A percentile compares a stretch with the other conserved stretches of the same genome.
phyloP scores from a whole-genome alignment of 306 rosid species.

The Hylodesmum podocarpum region DNA sequence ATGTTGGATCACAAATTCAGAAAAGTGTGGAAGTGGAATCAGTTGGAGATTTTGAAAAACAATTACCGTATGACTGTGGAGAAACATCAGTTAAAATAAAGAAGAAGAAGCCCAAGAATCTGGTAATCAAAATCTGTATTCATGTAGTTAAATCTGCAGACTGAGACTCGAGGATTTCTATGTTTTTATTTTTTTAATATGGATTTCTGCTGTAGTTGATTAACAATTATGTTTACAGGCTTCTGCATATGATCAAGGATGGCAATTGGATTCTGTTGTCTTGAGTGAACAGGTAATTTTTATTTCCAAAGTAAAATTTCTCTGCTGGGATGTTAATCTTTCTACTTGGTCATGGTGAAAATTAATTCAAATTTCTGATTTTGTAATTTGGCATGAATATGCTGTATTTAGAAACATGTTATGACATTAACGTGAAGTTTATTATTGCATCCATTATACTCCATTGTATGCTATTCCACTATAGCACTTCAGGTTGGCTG shows the following conservation, averaged over 20 bases:
- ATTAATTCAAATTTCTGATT: background rate
- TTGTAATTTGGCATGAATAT: background rate
- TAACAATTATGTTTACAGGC: slow-evolving; percentile 56
- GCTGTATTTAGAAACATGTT: background rate
- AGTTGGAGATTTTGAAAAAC: slow-evolving; percentile 76
- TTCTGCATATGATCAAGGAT: slow-evolving; percentile 75
- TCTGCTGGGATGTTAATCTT: background rate
- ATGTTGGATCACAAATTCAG: slow-evolving; percentile 77
- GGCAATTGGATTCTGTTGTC: slow-evolving; percentile 80
- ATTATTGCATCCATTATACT: background rate
- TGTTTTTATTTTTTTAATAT: background rate
- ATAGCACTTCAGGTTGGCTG: background rate
- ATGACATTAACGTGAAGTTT: background rate
- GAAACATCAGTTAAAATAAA: slow-evolving; percentile 89
- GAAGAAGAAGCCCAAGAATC: slow-evolving; percentile 89
- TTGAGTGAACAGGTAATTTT: slow-evolving; percentile 66
- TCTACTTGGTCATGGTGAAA: background rate
- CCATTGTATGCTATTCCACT: background rate
- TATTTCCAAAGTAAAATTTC: background rate
- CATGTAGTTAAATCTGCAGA: background rate
- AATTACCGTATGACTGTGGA: slow-evolving; percentile 71
- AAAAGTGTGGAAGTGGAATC: slow-evolving; percentile 95
- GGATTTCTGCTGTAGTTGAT: slow-evolving; percentile 31
- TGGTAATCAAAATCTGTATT: slow-evolving; percentile 57
- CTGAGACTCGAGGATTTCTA: background rate